These are phyloP conservation scores for Endocarpon pusillum DNA, from an alignment of 495 filamentous ascomycete species.

Conservation along the genomic window DNA sequence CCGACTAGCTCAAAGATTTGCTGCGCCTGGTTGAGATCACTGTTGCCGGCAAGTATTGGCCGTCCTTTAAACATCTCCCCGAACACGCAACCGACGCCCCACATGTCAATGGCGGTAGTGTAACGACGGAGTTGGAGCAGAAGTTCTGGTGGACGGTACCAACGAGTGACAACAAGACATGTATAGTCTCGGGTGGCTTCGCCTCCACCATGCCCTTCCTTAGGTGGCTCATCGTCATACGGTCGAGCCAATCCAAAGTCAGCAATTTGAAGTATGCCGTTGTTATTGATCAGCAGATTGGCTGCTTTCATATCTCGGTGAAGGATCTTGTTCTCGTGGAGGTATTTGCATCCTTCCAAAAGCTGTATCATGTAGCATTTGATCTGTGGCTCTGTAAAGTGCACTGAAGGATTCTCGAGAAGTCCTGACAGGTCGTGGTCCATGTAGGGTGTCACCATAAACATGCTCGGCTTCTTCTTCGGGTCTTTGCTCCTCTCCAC, in stretches of 20 bases:
- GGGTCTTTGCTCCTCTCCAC: conserved; percentile 55
- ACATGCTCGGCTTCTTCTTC: conserved; percentile 78
- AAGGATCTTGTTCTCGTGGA: conserved; percentile 79
- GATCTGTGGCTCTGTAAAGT: conserved; percentile 74
- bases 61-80: conserved; percentile 94
- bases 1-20: conserved; percentile 91
- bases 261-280: conserved; percentile 84
- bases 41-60: conserved; percentile 79
- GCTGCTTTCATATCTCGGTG: conserved; percentile 99
- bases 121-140: conserved; percentile 73
- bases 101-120: conserved; percentile 93
- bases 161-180: conserved; percentile 82
- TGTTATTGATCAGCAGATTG: conserved; percentile 92
- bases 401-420: conserved; percentile 81
- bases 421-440: conserved; percentile 94
- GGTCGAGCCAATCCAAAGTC: conserved; percentile 93
- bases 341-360: conserved; percentile 71
- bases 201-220: conserved; percentile 63
- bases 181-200: conserved; percentile 85
- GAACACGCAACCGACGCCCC: conserved; percentile 96
- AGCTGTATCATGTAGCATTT: conserved; percentile 97
- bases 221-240: conserved; percentile 73
- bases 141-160: conserved; percentile 93
- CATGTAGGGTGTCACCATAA: conserved; percentile 99
- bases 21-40: conserved; percentile 74